phyloP scores from a whole-genome alignment of 352 stramenopile genomes.

The Phytophthora pinifolia region DNA sequence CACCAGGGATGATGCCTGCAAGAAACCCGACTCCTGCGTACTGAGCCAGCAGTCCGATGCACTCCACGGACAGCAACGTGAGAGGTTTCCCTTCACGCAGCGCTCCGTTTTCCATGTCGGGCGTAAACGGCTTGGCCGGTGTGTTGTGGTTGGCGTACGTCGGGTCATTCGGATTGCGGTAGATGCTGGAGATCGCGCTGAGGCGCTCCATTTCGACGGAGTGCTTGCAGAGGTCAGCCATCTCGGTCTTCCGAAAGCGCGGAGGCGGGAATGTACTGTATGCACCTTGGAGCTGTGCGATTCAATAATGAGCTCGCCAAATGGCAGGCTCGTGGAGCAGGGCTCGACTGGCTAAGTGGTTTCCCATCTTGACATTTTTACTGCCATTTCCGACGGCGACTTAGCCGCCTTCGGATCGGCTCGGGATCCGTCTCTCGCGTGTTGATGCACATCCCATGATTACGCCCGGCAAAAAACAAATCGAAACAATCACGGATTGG shows the following conservation, averaged over 20 bases:
- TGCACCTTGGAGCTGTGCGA: neutral
- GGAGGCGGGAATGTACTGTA: conserved; percentile 5
- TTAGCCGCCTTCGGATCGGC: too few species aligned
- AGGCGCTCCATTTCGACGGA: conserved; percentile 27
- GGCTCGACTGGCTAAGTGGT: conserved; percentile 21
- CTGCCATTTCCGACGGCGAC: neutral
- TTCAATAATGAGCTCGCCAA: conserved; percentile 21
- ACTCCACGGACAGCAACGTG: conserved; percentile 35
- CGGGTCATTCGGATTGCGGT: conserved; percentile 21
- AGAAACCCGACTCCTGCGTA: conserved; percentile 51
- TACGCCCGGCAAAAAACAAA: neutral
- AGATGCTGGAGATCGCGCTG: conserved; percentile 28
- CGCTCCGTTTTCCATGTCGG: conserved; percentile 29
- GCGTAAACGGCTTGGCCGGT: conserved; percentile 15
- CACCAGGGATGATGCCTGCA: conserved; percentile 36
- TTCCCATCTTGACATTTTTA: conserved; percentile 8
- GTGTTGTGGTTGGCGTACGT: conserved; percentile 24
- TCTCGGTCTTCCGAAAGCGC: conserved; percentile 10
- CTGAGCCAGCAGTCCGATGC: conserved; percentile 44
- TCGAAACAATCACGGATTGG: too few species aligned
- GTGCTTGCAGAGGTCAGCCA: conserved; percentile 26
- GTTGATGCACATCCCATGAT: conserved; percentile 8
- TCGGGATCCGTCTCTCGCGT: conserved; percentile 21
- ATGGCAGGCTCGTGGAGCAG: conserved; percentile 11
- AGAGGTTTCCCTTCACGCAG: conserved; percentile 39